Conservation (phyloP, 139 green algal species). For the Zygnema circumcarinatum region DNA sequence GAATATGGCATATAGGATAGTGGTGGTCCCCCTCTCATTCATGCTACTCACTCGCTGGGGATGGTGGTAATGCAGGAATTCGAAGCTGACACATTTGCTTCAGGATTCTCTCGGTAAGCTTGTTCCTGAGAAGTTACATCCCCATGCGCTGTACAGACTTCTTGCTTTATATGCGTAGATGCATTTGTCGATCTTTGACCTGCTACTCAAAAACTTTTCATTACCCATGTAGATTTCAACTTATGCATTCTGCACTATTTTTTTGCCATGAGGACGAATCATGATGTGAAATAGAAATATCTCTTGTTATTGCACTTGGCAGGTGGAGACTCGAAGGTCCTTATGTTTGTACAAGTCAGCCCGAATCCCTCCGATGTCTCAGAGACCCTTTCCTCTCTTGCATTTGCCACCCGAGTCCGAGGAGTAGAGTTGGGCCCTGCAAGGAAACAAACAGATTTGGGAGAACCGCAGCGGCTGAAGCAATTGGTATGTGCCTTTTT, state of each 20-base stretch:
- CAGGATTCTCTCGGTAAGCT: slow-evolving; percentile 64
- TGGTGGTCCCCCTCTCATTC: too few relatives aligned
- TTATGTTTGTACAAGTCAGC: slow-evolving; percentile 65
- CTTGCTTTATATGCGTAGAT: too few relatives aligned
- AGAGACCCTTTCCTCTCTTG: slow-evolving; percentile 76
- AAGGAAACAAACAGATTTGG: slow-evolving; percentile 40
- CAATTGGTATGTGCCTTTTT: slow-evolving; percentile 41
- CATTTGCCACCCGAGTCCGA: slow-evolving; percentile 84
- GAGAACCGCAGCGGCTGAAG: slow-evolving; percentile 44
- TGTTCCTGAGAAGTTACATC: too few relatives aligned
- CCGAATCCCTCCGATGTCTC: slow-evolving; percentile 29
- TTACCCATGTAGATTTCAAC: not conserved
- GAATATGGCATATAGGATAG: too few relatives aligned
- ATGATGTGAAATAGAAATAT: not conserved
- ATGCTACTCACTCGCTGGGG: too few relatives aligned
- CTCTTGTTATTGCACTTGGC: not conserved
- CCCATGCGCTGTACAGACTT: too few relatives aligned
- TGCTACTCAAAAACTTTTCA: not conserved
- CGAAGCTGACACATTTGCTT: slow-evolving; percentile 87
- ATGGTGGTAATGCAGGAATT: slow-evolving; percentile 84
- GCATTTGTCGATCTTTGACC: not conserved
- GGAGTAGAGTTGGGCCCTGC: slow-evolving; percentile 86
- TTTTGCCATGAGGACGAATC: not conserved
- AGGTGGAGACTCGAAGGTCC: slow-evolving; percentile 62
- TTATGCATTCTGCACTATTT: not conserved